Evolutionary conservation across 2,329 filamentous ascomycete species (phyloP).

Genomic region (Fusarium newnesense): DNA sequence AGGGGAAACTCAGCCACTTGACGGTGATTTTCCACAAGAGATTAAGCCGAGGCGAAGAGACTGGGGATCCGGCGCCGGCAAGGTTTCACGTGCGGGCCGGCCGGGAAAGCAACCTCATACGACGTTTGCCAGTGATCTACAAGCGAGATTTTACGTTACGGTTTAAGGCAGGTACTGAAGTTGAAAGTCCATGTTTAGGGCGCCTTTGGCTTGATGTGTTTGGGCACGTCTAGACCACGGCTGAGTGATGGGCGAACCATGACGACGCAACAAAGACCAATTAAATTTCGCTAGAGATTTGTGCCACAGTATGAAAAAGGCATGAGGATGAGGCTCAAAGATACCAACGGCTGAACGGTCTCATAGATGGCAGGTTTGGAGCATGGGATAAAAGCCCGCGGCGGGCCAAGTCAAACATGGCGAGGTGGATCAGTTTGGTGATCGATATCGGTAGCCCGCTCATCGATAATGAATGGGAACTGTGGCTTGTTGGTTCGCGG

Average conservation of each 20-base stretch:
- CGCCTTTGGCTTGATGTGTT: conserved; percentile 7
- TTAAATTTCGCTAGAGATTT: conserved; percentile 5
- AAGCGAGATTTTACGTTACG: conserved; percentile 34
- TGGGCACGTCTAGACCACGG: not conserved
- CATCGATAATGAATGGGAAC: conserved; percentile 7
- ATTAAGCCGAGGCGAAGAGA: conserved; percentile 41
- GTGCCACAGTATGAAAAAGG: conserved; percentile 7
- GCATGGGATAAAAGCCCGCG: conserved; percentile 24
- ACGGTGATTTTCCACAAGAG: conserved; percentile 26
- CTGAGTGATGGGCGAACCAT: conserved; percentile 4
- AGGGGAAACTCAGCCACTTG: conserved; percentile 31
- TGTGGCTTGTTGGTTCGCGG: conserved; percentile 40
- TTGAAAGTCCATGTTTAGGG: conserved; percentile 21
- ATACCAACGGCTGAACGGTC: conserved; percentile 29
- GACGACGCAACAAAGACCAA: conserved; percentile 17
- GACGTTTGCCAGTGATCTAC: conserved; percentile 20
- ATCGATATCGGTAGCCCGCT: conserved; percentile 32
- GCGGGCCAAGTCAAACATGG: conserved; percentile 31
- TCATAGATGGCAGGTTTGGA: conserved; percentile 13
- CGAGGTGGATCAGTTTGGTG: conserved; percentile 27
- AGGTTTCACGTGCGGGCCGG: conserved; percentile 41
- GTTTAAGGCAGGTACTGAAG: conserved; percentile 37
- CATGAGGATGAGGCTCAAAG: conserved; percentile 26
- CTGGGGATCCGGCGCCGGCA: conserved; percentile 25
- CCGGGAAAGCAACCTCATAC: conserved; percentile 33